Evolutionary conservation across 257 asterid species (phyloP), one percentile per base, ranked within the genome.

Genomic region (Capsicum chinense): DNA sequence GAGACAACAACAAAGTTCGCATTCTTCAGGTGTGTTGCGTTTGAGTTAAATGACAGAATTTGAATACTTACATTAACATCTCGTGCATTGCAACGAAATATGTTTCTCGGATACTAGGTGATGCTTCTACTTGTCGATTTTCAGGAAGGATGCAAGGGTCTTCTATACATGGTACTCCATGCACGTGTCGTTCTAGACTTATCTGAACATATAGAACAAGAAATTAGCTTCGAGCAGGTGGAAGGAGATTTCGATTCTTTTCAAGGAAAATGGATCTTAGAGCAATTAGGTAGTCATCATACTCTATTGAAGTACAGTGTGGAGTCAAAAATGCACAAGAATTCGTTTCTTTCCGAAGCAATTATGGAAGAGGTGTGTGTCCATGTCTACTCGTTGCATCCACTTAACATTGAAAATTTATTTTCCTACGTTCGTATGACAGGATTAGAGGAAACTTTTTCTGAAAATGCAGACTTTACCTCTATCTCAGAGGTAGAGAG

Each of bases 71-170:
- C 33, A 26, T 26, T 64, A 64, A 64, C 33, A 33, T 11, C 5
- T 16, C 11, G 58, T 19, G 42, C 48, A 19, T 5, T 47, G 59
- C 54, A 73, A 73, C 8, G 59, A 73, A 14, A 21, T 52, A 21
- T 74, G 81, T 50, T 74, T 50, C 59, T 21, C 21, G 0, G 12
- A 13, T 52, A 13, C 7, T 76, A 52, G 3, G 14, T 76, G 81
- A 76, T 76, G 15, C 37, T 82, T 64, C 79, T 52, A 37, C 86
- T 83, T 74, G 84, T 57, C 59, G 21, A 84, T 52, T 86, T 87
- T 74, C 91, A 95, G 98, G 99, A 95, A 89, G 99, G 99, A 73
- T 95, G 99, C 97, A 95, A 95, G 88, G 99, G 97, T 58, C 91
- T 94, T 59, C 87, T 94, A 60, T 95, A 95, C 83, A 95, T 95